phyloP scores from a whole-genome alignment of 2,329 filamentous ascomycete genomes.

The Didymella exigua region DNA sequence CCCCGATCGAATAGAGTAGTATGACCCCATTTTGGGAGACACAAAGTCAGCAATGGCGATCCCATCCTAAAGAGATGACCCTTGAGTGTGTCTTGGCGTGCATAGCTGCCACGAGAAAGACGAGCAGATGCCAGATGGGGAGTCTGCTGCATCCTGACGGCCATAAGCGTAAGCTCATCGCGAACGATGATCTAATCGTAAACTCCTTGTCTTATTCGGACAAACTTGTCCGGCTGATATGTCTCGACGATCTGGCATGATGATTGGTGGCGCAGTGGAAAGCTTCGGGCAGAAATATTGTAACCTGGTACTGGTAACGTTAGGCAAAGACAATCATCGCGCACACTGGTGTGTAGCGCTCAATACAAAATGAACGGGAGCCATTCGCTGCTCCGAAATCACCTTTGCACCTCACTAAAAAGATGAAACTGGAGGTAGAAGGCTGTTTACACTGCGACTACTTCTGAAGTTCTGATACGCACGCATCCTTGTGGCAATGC shows the following conservation, averaged over 20 bases:
- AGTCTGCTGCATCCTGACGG: neutral
- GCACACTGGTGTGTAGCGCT: neutral
- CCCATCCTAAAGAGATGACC: neutral
- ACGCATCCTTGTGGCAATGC: neutral
- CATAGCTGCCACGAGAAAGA: neutral
- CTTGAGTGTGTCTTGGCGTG: neutral
- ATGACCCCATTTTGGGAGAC: neutral
- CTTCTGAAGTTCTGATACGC: neutral
- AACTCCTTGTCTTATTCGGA: neutral
- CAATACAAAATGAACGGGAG: neutral
- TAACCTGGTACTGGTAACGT: neutral
- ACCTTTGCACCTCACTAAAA: neutral
- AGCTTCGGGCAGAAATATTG: neutral
- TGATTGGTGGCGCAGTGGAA: neutral
- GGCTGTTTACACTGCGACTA: neutral
- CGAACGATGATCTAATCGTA: too few relatives aligned
- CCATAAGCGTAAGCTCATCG: neutral
- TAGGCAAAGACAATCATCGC: neutral
- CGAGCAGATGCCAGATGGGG: neutral
- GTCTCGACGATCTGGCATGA: neutral
- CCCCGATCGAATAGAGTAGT: neutral
- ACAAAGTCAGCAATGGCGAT: neutral
- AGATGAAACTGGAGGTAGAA: neutral
- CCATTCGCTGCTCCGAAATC: neutral
- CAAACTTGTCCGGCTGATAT: neutral